These are phyloP conservation scores for Raddia distichophylla DNA, from an alignment of 176 grass and related monocot species.

Conservation along the genomic window DNA sequence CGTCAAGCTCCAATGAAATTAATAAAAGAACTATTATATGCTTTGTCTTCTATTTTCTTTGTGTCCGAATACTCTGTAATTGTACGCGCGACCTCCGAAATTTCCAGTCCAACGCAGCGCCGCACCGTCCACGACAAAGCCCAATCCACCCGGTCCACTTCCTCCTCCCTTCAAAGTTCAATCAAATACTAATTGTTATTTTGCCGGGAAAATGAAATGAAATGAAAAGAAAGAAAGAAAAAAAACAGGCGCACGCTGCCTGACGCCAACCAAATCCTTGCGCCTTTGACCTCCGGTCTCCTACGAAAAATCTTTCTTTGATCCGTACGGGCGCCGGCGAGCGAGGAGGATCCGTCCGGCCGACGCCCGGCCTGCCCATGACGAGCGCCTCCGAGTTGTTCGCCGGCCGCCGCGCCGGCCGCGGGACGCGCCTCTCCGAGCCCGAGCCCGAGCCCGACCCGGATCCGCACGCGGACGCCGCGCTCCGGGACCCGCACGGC, in stretches of 20 bases:
- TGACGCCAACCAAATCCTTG: constrained; percentile 26
- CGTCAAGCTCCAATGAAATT: too few species aligned
- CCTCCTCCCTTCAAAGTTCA: too few species aligned
- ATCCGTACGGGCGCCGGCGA: background rate
- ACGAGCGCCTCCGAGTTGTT: constrained; percentile 96
- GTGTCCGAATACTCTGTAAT: too few species aligned
- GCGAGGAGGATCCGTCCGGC: background rate
- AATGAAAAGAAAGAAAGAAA: background rate
- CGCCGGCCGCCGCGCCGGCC: constrained; percentile 63
- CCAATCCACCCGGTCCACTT: constrained; percentile 8
- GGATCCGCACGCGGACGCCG: constrained; percentile 38
- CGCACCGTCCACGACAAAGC: background rate
- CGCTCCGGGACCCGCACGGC: constrained; percentile 46
- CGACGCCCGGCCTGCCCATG: constrained; percentile 37
- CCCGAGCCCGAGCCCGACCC: constrained; percentile 27
- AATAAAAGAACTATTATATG: too few species aligned
- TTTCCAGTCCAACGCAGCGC: constrained; percentile 19
- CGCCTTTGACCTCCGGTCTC: too few species aligned
- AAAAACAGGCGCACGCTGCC: background rate
- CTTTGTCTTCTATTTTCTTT: too few species aligned
- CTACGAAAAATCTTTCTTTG: background rate
- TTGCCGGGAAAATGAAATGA: background rate
- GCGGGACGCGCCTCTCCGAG: constrained; percentile 56
- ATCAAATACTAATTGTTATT: too few species aligned
- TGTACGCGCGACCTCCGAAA: constrained; percentile 1